Conservation (phyloP, 345 rosid genomes). For the Gossypium herbaceum region DNA sequence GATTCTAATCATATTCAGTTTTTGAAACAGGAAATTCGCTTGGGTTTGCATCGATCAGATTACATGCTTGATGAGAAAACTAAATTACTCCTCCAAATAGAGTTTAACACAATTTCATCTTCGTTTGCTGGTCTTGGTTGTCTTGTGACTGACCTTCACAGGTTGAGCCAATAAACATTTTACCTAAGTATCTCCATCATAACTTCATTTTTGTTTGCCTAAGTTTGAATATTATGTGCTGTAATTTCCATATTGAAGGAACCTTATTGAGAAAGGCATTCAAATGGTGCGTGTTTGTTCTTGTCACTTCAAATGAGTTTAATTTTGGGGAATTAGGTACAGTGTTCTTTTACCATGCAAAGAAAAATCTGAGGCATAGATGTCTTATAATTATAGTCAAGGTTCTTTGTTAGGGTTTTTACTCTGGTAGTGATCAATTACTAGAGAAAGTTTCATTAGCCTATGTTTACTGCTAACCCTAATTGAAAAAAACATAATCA, state of each 20-base stretch:
- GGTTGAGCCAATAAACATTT: constrained; percentile 34
- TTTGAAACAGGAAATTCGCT: constrained; percentile 64
- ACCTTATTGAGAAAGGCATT: background rate
- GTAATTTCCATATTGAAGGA: constrained; percentile 7
- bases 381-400: background rate
- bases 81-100: constrained; percentile 85
- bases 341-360: background rate
- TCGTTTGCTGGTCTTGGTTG: constrained; percentile 82
- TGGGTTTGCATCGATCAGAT: constrained; percentile 98
- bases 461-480: background rate
- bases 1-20: constrained; percentile 19
- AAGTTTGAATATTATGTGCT: background rate
- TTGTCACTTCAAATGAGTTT: background rate
- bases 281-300: background rate
- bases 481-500: background rate
- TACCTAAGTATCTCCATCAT: background rate
- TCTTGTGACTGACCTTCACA: constrained; percentile 80
- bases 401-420: background rate
- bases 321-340: background rate
- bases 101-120: constrained; percentile 81
- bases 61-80: constrained; percentile 97
- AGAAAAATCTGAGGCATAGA: background rate
- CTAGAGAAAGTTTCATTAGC: background rate
- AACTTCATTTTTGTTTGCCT: background rate
- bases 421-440: background rate